Percentiles rank a stretch among this genome's conserved stretches.
phyloP scores from a whole-genome alignment of 257 asterid species.

The Salvia splendens region DNA sequence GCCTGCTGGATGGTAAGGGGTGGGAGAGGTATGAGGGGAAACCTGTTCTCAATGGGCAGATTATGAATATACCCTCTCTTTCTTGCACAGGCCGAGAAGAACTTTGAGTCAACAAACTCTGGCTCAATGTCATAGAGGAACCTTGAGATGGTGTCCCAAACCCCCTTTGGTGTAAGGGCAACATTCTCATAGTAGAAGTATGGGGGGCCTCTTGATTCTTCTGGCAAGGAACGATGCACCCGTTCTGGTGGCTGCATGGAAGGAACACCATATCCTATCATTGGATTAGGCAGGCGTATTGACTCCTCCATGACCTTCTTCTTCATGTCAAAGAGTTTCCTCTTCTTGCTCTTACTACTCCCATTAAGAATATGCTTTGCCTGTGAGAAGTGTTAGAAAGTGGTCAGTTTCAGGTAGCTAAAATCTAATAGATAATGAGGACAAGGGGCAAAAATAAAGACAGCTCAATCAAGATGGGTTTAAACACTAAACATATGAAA shows the following conservation, averaged over 20 bases:
- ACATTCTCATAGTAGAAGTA: constrained; percentile 66
- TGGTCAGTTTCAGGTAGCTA: neutral
- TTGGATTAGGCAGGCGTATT: constrained; percentile 61
- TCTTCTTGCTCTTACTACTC: constrained; percentile 43
- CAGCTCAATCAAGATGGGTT: no score
- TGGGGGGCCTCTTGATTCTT: constrained; percentile 44
- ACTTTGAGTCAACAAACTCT: constrained; percentile 61
- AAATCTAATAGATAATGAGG: no score
- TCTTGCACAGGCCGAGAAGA: constrained; percentile 52
- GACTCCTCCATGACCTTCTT: constrained; percentile 33
- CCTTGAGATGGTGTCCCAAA: constrained; percentile 61
- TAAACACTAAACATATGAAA: neutral
- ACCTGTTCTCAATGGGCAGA: constrained; percentile 54
- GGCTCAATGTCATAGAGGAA: constrained; percentile 51
- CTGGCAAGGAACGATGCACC: constrained; percentile 43
- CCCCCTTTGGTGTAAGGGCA: constrained; percentile 71
- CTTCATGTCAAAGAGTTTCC: constrained; percentile 39
- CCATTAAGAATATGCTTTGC: constrained; percentile 35
- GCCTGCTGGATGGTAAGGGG: constrained; percentile 57
- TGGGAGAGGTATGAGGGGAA: constrained; percentile 56
- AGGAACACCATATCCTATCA: constrained; percentile 67
- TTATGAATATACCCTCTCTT: constrained; percentile 69
- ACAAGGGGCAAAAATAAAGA: no score
- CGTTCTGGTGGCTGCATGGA: constrained; percentile 30
- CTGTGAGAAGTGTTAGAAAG: constrained; percentile 36